These are phyloP conservation scores for Metschnikowia santaceciliae DNA, from an alignment of 805 yeast genomes.

Conservation along the genomic window DNA sequence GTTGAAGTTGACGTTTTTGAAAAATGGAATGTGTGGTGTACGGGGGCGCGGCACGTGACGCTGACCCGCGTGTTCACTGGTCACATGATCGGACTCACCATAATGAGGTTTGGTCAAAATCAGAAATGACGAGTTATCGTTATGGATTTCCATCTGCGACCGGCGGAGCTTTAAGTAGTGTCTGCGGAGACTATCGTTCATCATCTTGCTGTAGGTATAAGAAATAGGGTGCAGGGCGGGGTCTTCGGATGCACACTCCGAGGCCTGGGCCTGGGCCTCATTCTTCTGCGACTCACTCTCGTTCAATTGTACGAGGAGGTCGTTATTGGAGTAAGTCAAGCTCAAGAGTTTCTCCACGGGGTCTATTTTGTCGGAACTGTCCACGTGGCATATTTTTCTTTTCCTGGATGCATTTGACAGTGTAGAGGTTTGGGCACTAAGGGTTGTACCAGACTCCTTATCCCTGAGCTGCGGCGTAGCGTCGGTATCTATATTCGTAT, in stretches of 20 bases:
- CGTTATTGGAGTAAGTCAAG: conserved; percentile 29
- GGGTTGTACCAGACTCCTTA: too few relatives aligned
- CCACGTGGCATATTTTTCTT: not conserved
- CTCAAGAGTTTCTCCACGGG: conserved; percentile 42
- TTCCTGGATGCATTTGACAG: not conserved
- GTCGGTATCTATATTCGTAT: too few relatives aligned
- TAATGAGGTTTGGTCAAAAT: conserved; percentile 18
- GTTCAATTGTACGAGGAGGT: conserved; percentile 28
- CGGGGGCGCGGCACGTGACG: conserved; percentile 6
- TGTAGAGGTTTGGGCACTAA: too few relatives aligned
- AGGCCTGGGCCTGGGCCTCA: not conserved
- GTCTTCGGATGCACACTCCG: not conserved
- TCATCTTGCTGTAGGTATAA: conserved; percentile 33
- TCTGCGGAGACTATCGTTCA: conserved; percentile 36
- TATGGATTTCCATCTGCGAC: conserved; percentile 31
- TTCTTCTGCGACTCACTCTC: conserved; percentile 8
- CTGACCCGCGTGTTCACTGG: not conserved
- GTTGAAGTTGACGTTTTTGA: conserved; percentile 35
- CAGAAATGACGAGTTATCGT: conserved; percentile 33
- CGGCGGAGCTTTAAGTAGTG: conserved; percentile 26
- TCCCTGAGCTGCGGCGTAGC: too few relatives aligned
- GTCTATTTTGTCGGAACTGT: conserved; percentile 29
- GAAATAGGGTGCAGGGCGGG: conserved; percentile 15
- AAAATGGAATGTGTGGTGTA: conserved; percentile 29
- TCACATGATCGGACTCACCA: too few relatives aligned